Base-by-base conservation (phyloP, 2,329 filamentous ascomycete species). In the Fusarium staphyleae region DNA sequence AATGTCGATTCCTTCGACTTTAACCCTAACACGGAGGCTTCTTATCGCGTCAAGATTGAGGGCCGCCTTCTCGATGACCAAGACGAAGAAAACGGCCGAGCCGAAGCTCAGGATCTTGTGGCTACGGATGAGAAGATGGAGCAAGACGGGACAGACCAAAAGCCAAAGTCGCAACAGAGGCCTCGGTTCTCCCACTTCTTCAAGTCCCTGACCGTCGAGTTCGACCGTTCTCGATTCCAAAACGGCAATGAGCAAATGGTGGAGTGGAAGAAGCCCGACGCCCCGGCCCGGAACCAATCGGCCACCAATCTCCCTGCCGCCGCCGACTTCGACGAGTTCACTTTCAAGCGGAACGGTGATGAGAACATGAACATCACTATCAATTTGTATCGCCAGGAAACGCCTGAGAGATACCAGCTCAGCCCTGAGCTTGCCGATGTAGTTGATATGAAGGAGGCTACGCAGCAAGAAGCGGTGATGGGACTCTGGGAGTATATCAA, bases 401-500 rank as follows among this genome's bases (percentile, higher is more conserved):
- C 86, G 12, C 92, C 91, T 0, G 93, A 98, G 72, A 84, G 92
- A 49, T 97, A 89, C 71, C 85, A 86, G 64, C 77, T 98, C 19
- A 95, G 87, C 73, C 86, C 88, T 42, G 85, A 87, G 51, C 78
- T 99, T 37, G 87, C 91, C 10, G 89, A 96, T 42, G 83, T 98
- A 12, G 80, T 98, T 14, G 95, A 97, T 68, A 90, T 90, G 67
- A 82, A 87, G 41, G 91, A 96, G 73, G 93, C 91, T 43, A 93
- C 95, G 22, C 87, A 92, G 24, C 88, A 91, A 32, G 92, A 95
- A 57, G 89, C 93, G 6, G 87, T 96, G 22, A 90, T 96, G 81
- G 93, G 90, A 12, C 83, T 99, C 26, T 99, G 93, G 91, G 93
- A 97, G 70, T 99, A 99, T 68, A 90, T 96, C 62, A 88, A 91